Percentiles rank a stretch among this genome's conserved stretches.
These are phyloP conservation scores for Mucor plumbeus DNA, from an alignment of 371 early-diverging fungal genomes.

Conservation along the genomic window DNA sequence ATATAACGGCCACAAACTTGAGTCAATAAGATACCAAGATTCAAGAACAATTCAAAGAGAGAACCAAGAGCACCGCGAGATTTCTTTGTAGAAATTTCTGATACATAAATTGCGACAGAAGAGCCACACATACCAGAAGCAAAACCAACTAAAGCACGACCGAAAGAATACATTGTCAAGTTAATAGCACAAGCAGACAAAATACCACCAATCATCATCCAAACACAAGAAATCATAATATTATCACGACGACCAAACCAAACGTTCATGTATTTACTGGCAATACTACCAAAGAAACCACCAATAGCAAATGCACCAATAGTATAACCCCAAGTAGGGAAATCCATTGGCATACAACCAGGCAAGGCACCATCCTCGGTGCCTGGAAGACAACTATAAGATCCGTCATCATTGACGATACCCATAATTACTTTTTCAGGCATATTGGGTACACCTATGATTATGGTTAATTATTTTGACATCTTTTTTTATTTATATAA, in stretches of 20 bases:
- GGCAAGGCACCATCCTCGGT: slow-evolving; percentile 34
- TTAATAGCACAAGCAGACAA: slow-evolving; percentile 47
- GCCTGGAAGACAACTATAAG: slow-evolving; percentile 35
- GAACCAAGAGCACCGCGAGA: slow-evolving; percentile 75
- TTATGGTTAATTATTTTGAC: slow-evolving; percentile 12
- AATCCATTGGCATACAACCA: slow-evolving; percentile 50
- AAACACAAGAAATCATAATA: slow-evolving; percentile 44
- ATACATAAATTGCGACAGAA: slow-evolving; percentile 74
- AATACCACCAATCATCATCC: slow-evolving; percentile 46
- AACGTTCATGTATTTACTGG: slow-evolving; percentile 44
- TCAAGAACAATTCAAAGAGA: slow-evolving; percentile 63
- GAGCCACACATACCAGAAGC: slow-evolving; percentile 75
- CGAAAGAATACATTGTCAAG: slow-evolving; percentile 59
- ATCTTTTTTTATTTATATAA: background rate
- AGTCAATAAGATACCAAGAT: slow-evolving; percentile 77
- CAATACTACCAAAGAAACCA: slow-evolving; percentile 51
- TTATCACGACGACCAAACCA: slow-evolving; percentile 48
- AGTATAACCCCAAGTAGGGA: slow-evolving; percentile 49
- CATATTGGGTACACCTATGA: slow-evolving; percentile 53
- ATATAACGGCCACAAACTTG: slow-evolving; percentile 70
- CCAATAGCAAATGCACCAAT: slow-evolving; percentile 53
- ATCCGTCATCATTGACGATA: slow-evolving; percentile 18
- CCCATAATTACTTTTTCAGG: slow-evolving; percentile 44
- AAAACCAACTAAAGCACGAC: slow-evolving; percentile 88
- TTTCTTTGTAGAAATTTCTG: slow-evolving; percentile 80